Conservation (phyloP, 1,284 basidiomycete species). For the Somion occarium region DNA sequence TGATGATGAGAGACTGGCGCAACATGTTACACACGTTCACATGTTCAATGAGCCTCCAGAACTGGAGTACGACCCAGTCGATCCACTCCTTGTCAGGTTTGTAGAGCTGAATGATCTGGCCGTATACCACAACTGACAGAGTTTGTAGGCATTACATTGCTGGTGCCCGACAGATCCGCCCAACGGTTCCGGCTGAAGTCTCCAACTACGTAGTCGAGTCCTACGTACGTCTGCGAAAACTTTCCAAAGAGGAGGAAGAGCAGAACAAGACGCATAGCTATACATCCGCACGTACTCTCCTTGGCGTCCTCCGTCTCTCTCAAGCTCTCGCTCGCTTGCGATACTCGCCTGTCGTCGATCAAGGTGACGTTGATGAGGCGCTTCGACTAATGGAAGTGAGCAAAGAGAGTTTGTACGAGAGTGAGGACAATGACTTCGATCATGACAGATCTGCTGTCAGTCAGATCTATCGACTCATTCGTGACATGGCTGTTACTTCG, state of each 20-base stretch:
- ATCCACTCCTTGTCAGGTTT: constrained; percentile 85
- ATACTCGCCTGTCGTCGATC: constrained; percentile 75
- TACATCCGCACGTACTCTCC: constrained; percentile 94
- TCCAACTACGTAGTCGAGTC: constrained; percentile 94
- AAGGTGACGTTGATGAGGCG: constrained; percentile 94
- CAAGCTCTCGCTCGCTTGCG: constrained; percentile 94
- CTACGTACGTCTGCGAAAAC: constrained; percentile 92
- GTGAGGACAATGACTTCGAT: constrained; percentile 60
- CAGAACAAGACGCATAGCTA: constrained; percentile 90
- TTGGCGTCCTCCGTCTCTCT: constrained; percentile 91
- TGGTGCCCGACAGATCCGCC: constrained; percentile 84
- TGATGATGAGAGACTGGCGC: constrained; percentile 92
- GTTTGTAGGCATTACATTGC: constrained; percentile 88
- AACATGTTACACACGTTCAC: constrained; percentile 97
- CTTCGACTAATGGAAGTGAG: constrained; percentile 94
- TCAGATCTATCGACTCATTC: constrained; percentile 88
- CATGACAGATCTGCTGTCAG: constrained; percentile 74
- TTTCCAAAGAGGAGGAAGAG: constrained; percentile 87
- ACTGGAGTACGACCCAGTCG: constrained; percentile 80
- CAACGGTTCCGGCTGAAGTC: constrained; percentile 81
- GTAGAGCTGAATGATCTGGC: constrained; percentile 10
- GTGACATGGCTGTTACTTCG: constrained; percentile 60
- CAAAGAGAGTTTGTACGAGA: constrained; percentile 86
- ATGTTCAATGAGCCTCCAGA: constrained; percentile 92
- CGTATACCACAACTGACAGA: constrained; percentile 2